Percentiles rank a stretch among this genome's conserved stretches.
phyloP scores from a whole-genome alignment of 2,329 filamentous ascomycete species.

The Hypomyces perniciosus region DNA sequence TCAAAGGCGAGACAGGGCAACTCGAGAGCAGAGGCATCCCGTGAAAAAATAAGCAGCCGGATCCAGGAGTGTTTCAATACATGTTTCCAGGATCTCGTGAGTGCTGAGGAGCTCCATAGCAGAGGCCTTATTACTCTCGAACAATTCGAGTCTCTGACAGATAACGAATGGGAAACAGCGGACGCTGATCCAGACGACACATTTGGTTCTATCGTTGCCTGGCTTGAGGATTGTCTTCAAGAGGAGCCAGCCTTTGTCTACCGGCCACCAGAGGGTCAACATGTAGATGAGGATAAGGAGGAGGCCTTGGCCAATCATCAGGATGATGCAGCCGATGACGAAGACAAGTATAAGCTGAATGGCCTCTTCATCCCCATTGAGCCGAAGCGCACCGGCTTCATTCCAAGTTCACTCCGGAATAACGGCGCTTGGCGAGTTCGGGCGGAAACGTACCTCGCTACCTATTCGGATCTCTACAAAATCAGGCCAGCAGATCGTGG shows the following conservation, averaged over 20 bases:
- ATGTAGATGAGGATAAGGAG: background rate
- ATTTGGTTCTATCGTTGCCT: too few species aligned
- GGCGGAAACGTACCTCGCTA: slow-evolving; percentile 13
- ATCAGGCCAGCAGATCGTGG: slow-evolving; percentile 53
- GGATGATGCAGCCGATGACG: background rate
- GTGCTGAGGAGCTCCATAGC: slow-evolving; percentile 46
- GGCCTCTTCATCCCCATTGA: slow-evolving; percentile 5
- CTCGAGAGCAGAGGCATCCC: slow-evolving; percentile 8
- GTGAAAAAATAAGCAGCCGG: slow-evolving; percentile 9
- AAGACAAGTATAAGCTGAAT: background rate
- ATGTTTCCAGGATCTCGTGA: slow-evolving; percentile 41
- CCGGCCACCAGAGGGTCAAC: background rate
- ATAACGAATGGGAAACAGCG: slow-evolving; percentile 32
- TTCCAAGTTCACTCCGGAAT: slow-evolving; percentile 6
- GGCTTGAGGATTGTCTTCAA: background rate
- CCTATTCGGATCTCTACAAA: slow-evolving; percentile 50
- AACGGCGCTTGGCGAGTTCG: slow-evolving; percentile 12
- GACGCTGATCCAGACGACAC: background rate
- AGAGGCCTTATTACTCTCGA: slow-evolving; percentile 53
- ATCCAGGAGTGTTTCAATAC: slow-evolving; percentile 13
- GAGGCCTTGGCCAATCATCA: background rate
- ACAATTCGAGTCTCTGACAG: slow-evolving; percentile 58
- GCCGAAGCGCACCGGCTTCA: background rate
- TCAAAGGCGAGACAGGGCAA: slow-evolving; percentile 12
- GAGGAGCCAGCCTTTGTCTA: background rate